phyloP scores from a whole-genome alignment of 2,329 filamentous ascomycete species.

The Pseudohalonectria lignicola region DNA sequence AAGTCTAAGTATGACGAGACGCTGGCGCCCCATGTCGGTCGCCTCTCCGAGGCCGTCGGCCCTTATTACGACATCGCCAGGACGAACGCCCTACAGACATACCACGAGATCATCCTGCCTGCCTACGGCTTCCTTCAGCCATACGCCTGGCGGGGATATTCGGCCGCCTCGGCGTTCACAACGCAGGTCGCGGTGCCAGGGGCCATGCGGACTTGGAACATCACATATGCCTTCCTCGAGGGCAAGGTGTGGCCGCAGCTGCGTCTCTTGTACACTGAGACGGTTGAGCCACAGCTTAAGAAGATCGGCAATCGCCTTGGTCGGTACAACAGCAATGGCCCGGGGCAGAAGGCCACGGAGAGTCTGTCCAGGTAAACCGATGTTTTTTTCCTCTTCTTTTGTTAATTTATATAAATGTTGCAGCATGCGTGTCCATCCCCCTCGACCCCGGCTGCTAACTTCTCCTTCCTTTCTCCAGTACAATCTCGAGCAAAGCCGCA shows the following conservation, averaged over 20 bases:
- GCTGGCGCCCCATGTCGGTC: constrained; percentile 64
- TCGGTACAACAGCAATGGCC: constrained; percentile 47
- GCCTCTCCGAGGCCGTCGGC: constrained; percentile 40
- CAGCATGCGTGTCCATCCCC: neutral
- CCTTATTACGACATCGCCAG: constrained; percentile 65
- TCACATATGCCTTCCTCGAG: constrained; percentile 59
- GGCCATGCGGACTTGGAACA: constrained; percentile 58
- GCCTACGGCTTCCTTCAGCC: constrained; percentile 65
- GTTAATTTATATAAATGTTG: neutral
- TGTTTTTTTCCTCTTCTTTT: too few species aligned
- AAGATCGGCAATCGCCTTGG: constrained; percentile 87
- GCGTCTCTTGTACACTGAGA: constrained; percentile 72
- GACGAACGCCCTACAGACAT: constrained; percentile 54
- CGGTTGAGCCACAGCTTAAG: constrained; percentile 88
- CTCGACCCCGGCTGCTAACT: too few species aligned
- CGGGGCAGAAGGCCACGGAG: constrained; percentile 14
- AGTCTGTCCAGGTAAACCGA: constrained; percentile 9
- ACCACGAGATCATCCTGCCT: constrained; percentile 63
- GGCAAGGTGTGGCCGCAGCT: constrained; percentile 72
- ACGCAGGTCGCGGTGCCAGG: constrained; percentile 62
- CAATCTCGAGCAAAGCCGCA: constrained; percentile 14
- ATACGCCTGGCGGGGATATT: constrained; percentile 60
- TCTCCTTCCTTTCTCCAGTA: too few species aligned
- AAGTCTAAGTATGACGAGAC: constrained; percentile 57
- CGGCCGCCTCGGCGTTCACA: constrained; percentile 53